Evolutionary conservation across 345 rosid genomes (phyloP), one percentile per base, ranked within the genome.

Genomic region (Aquilaria yunnanensis): DNA sequence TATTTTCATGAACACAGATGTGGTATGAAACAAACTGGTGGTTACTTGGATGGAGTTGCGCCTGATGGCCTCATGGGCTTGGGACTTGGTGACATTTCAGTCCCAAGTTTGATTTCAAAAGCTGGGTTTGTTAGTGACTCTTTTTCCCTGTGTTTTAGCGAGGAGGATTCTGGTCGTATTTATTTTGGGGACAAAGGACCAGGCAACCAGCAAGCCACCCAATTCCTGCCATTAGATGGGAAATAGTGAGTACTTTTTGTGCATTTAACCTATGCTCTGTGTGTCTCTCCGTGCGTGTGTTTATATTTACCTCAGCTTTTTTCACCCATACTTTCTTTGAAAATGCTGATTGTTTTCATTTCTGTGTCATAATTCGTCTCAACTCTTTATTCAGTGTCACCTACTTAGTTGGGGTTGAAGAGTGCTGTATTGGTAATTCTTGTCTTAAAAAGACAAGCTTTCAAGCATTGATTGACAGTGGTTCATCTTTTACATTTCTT

Each of bases 41-140:
- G 52, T 6, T 92, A 81, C 76, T 75, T 92, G 76, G 75, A 77
- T 49, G 96, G 95, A 32, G 76, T 70, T 73, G 96, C 96, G 58
- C 96, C 96, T 60, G 96, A 92, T 77, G 98, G 98, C 70, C 81
- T 92, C 62, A 74, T 87, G 92, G 98, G 96, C 43, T 77, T 92
- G 75, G 98, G 98, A 31, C 84, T 69, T 63, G 80, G 85, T 47
- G 92, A 87, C 16, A 77, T 82, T 66, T 83, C 96, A 47, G 95
- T 92, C 76, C 96, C 95, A 8, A 83, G 87, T 75, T 70, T 84
- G 61, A 89, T 89, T 67, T 85, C 95, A 47, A 83, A 82, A 80
- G 83, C 86, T 58, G 96, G 90, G 66, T 73, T 92, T 52, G 73
- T 87, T 56, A 71, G 72, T 16, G 82, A 92, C 78, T 87, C 98